Conservation (phyloP, 2,329 filamentous ascomycete genomes). For the Stagonosporopsis cucurbitacearum region DNA sequence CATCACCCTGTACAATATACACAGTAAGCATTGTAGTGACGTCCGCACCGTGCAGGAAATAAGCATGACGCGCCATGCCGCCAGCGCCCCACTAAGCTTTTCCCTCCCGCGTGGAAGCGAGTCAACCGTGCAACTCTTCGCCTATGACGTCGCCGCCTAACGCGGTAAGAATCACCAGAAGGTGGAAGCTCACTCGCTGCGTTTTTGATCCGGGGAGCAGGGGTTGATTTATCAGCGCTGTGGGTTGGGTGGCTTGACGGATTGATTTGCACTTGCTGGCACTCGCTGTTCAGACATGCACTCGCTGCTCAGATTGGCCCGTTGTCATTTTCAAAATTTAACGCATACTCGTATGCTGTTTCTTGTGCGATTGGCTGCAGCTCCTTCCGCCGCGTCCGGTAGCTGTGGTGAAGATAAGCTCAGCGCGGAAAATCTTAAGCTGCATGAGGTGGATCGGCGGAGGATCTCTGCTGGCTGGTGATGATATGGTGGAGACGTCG, state of each 20-base stretch:
- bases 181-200: neutral
- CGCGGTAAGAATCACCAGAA: neutral
- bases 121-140: neutral
- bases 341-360: neutral
- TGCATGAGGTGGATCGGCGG: conserved; percentile 2
- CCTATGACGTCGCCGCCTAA: neutral
- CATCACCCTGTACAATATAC: too few relatives aligned
- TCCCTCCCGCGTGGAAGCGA: neutral
- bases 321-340: neutral
- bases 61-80: neutral
- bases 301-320: neutral
- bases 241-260: too few relatives aligned
- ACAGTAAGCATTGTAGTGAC: too few relatives aligned
- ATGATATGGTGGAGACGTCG: conserved; percentile 3
- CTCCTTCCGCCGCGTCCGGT: neutral
- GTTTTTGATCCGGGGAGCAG: neutral
- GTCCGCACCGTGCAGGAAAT: neutral
- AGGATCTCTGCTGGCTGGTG: neutral
- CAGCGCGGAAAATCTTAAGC: conserved; percentile 8
- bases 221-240: neutral
- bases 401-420: conserved; percentile 11
- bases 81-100: neutral
- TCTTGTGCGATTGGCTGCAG: neutral
- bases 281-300: too few relatives aligned
- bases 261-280: too few relatives aligned